phyloP scores from a whole-genome alignment of 495 filamentous ascomycete genomes.

The Clohesyomyces aquaticus region DNA sequence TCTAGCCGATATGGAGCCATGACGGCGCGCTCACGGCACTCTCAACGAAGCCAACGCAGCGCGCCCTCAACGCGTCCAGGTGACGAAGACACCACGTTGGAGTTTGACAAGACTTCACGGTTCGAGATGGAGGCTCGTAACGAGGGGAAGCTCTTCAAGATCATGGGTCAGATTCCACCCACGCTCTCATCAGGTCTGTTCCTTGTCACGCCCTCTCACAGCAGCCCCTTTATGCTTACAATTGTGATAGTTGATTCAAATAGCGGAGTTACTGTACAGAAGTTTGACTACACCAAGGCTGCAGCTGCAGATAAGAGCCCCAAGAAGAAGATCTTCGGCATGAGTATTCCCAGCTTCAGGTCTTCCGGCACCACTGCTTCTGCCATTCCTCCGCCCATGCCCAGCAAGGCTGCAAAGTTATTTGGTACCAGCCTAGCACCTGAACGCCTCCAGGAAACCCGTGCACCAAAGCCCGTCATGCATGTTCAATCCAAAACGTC shows the following conservation, averaged over 20 bases:
- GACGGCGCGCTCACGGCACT: conserved; percentile 23
- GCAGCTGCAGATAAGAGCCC: conserved; percentile 41
- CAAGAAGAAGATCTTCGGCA: conserved; percentile 45
- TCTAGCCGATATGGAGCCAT: conserved; percentile 19
- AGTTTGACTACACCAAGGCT: background rate
- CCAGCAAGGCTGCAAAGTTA: conserved; percentile 28
- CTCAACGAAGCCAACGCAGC: conserved; percentile 16
- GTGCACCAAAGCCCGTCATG: background rate
- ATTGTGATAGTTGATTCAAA: background rate
- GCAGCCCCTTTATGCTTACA: background rate
- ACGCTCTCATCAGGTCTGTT: conserved; percentile 22
- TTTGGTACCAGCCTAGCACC: conserved; percentile 11
- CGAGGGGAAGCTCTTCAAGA: conserved; percentile 40
- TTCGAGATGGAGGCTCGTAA: conserved; percentile 38
- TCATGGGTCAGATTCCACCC: conserved; percentile 34
- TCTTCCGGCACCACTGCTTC: background rate
- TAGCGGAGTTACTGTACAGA: background rate
- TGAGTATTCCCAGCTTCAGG: conserved; percentile 37
- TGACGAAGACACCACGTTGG: background rate
- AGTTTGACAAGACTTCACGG: conserved; percentile 36
- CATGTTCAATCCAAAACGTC: conserved; percentile 32
- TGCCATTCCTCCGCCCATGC: conserved; percentile 26
- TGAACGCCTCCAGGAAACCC: conserved; percentile 2
- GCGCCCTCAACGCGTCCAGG: background rate
- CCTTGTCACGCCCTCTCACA: background rate